Evolutionary conservation across 129 eudicot genomes (phyloP), one percentile per base, ranked within the genome.

Genomic region (Scalesia atractyloides): DNA sequence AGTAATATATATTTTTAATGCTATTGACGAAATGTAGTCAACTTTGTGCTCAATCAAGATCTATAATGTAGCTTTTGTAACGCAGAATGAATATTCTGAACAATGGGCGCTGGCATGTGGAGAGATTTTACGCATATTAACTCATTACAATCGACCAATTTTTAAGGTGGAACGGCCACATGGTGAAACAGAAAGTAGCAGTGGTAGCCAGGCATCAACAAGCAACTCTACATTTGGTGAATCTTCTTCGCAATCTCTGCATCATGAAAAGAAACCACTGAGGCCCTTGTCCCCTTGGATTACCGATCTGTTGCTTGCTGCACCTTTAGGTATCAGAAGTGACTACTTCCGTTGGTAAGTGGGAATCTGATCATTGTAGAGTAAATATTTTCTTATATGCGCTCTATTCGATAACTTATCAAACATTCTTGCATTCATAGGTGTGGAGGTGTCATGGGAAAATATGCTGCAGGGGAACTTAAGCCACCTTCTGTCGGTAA

Each of bases 391-490:
- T 71, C 11, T 56, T 54, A 19, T 50, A 5, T 14, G 41, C 64
- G 20, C 15, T 12, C 49, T 60, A 44, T 81, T 18, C 36, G 9
- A 19, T 52, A 52, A 53, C 79, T 84, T 30, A 26, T 68, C 48
- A 34, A 65, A 53, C 22, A 58, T 67, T 61, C 8, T 3, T 56
- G 17, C 52, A 61, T 13, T 76, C 16, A 58, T 43, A 93, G 98
- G 98, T 93, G 98, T 82, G 96, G 98, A 59, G 98, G 98, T 78
- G 98, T 93, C 73, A 87, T 93, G 98, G 98, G 98, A 64, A 93
- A 88, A 66, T 93, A 93, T 79, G 96, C 95, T 15, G 95, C 95
- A 63, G 98, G 98, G 66, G 98, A 93, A 62, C 90, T 93, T 74
- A 93, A 89, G 78, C 98, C 98, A 44, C 98, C 98, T 47, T 82